phyloP scores from a whole-genome alignment of 2,329 filamentous ascomycete species.

The Rutstroemia sydowiana region DNA sequence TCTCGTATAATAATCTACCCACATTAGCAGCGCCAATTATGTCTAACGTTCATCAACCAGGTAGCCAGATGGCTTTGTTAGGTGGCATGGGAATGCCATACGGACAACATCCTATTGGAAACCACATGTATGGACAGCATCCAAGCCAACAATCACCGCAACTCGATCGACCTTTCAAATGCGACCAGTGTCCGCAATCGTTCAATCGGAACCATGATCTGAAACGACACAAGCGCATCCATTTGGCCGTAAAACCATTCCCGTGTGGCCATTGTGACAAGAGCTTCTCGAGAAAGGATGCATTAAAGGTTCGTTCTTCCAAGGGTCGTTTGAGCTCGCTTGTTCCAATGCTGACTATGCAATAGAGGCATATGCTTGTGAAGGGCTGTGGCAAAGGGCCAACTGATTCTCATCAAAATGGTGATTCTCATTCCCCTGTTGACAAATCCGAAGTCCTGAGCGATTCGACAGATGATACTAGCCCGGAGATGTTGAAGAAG shows the following conservation, averaged over 20 bases:
- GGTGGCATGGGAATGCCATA: slow-evolving; percentile 42
- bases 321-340: slow-evolving; percentile 13
- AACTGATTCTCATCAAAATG: slow-evolving; percentile 16
- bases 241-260: slow-evolving; percentile 91
- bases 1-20: slow-evolving; percentile 51
- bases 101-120: slow-evolving; percentile 40
- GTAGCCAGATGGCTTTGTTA: slow-evolving; percentile 64
- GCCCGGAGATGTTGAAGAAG: slow-evolving; percentile 24
- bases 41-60: slow-evolving; percentile 71
- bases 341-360: slow-evolving; percentile 23
- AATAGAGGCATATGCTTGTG: slow-evolving; percentile 58
- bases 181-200: slow-evolving; percentile 82
- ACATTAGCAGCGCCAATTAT: slow-evolving; percentile 62
- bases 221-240: slow-evolving; percentile 92
- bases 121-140: slow-evolving; percentile 53
- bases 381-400: slow-evolving; percentile 54
- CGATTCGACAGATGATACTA: slow-evolving; percentile 24
- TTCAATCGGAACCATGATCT: slow-evolving; percentile 96
- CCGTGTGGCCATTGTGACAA: slow-evolving; percentile 89
- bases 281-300: slow-evolving; percentile 94
- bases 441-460: slow-evolving; percentile 28
- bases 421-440: slow-evolving; percentile 23
- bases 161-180: slow-evolving; percentile 87
- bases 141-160: slow-evolving; percentile 44
- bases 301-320: slow-evolving; percentile 70